Evolutionary conservation across 306 rosid genomes (phyloP).

Genomic region (Myrica gale): DNA sequence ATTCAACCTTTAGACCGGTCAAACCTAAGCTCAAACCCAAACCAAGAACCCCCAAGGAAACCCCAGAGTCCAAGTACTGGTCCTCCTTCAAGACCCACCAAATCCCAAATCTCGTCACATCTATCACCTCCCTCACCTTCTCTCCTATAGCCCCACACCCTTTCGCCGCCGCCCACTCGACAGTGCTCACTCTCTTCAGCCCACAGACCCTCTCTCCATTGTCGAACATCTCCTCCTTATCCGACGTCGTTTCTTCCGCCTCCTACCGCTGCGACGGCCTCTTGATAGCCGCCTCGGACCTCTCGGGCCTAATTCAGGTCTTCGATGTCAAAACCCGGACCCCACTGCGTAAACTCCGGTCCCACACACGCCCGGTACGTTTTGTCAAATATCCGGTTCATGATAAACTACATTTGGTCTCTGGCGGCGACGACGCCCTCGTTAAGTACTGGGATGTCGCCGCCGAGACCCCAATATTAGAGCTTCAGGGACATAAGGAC

Average conservation of each 20-base stretch:
- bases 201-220: conserved; percentile 46
- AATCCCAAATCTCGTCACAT: conserved; percentile 53
- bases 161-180: conserved; percentile 67
- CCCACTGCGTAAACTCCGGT: conserved; percentile 61
- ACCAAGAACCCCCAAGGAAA: conserved; percentile 54
- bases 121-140: conserved; percentile 61
- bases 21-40: conserved; percentile 73
- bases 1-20: conserved; percentile 38
- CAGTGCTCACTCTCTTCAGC: conserved; percentile 55
- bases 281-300: conserved; percentile 76
- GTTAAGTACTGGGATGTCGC: conserved; percentile 89
- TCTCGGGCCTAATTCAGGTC: conserved; percentile 76
- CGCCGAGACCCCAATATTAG: conserved; percentile 31
- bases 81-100: conserved; percentile 72
- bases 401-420: conserved; percentile 75
- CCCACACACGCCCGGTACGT: conserved; percentile 74
- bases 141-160: conserved; percentile 55
- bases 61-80: conserved; percentile 54
- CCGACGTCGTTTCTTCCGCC: conserved; percentile 64
- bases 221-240: conserved; percentile 56
- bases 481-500: conserved; percentile 66
- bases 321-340: conserved; percentile 57
- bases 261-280: conserved; percentile 76
- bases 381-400: conserved; percentile 58
- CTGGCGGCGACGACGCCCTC: conserved; percentile 83